Base-by-base conservation (phyloP, 1,284 basidiomycete genomes). In the Dichomitus squalens region DNA sequence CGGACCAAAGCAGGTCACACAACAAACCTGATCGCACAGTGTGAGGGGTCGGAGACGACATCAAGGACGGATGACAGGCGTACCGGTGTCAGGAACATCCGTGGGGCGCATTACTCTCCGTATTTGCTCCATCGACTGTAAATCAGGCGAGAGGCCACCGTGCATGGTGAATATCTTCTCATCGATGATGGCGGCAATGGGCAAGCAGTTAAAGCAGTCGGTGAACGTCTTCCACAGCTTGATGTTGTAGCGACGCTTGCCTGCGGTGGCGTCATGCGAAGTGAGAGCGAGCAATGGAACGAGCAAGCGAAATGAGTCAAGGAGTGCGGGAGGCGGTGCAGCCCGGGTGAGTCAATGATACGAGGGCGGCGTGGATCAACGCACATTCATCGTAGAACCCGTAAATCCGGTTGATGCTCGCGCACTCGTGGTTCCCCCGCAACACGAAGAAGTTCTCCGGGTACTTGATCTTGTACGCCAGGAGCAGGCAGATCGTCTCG, bases 81-180 rank as follows among this genome's bases (percentile, higher is more conserved):
- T 64, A 93, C 95, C 96, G 64, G 95, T 98, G 78, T 99, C 96
- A 63, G 97, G 96, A 53, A 99, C 96, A 76, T 99, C 96, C 58
- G 96, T 99, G 38, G 96, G 97, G 79, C 96, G 84, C 96, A 98
- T 98, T 50, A 99, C 96, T 73, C 96, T 86, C 74, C 97, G 85
- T 81, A 99, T 99, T 82, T 99, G 96, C 77, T 99, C 96, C 96
- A 99, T 99, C 71, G 92, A 95, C 82, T 98, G 96, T 64, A 99
- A 81, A 78, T 98, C 96, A 50, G 97, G 96, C 75, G 93, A 96
- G 68, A 98, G 82, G 47, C 91, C 90, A 49, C 92, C 92, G 69
- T 96, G 93, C 92, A 93, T 93, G 50, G 93, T 96, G 75, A 96
- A 96, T 72, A 96, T 96, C 80, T 96, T 96, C 75, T 96, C 94